Conservation (phyloP, 495 filamentous ascomycete species). For the Achaetomiella virescens region DNA sequence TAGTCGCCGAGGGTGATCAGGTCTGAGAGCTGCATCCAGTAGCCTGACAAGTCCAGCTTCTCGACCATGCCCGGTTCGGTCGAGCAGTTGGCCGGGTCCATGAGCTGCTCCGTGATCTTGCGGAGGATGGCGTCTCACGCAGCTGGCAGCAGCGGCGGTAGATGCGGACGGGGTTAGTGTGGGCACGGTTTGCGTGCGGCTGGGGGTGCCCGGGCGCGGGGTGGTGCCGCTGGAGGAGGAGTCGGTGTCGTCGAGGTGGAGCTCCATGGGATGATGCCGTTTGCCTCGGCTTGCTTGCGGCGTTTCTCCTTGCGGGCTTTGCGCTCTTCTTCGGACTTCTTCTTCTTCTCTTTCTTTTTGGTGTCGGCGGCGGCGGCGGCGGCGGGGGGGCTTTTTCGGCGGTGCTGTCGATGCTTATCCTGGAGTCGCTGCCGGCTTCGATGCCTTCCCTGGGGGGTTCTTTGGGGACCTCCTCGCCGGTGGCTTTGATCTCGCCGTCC, state of each 20-base stretch:
- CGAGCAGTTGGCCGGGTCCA: slow-evolving; percentile 55
- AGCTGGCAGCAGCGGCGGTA: slow-evolving; percentile 93
- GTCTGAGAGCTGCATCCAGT: slow-evolving; percentile 75
- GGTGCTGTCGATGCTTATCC: slow-evolving; percentile 18
- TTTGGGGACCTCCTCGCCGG: slow-evolving; percentile 34
- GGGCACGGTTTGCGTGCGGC: slow-evolving; percentile 54
- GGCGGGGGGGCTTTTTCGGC: slow-evolving; percentile 14
- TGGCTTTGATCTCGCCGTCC: slow-evolving; percentile 34
- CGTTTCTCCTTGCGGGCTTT: slow-evolving; percentile 82
- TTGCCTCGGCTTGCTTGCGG: slow-evolving; percentile 70
- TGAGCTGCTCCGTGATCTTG: slow-evolving; percentile 80
- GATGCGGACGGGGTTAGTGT: slow-evolving; percentile 91
- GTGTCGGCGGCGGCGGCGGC: too few species aligned
- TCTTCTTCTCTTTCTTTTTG: slow-evolving; percentile 84
- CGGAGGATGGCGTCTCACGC: slow-evolving; percentile 82
- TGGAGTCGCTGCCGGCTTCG: slow-evolving; percentile 26
- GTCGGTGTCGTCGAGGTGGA: slow-evolving; percentile 53
- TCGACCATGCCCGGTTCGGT: slow-evolving; percentile 63
- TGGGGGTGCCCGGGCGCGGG: slow-evolving; percentile 32
- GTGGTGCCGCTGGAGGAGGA: slow-evolving; percentile 27
- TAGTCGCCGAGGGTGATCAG: slow-evolving; percentile 85
- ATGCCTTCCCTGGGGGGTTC: slow-evolving; percentile 26
- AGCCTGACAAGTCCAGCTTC: slow-evolving; percentile 76
- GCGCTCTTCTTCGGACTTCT: slow-evolving; percentile 78
- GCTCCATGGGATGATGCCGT: slow-evolving; percentile 71